phyloP scores from a whole-genome alignment of 225 moss, liverwort and hornwort species.

The Neckera pumila region DNA sequence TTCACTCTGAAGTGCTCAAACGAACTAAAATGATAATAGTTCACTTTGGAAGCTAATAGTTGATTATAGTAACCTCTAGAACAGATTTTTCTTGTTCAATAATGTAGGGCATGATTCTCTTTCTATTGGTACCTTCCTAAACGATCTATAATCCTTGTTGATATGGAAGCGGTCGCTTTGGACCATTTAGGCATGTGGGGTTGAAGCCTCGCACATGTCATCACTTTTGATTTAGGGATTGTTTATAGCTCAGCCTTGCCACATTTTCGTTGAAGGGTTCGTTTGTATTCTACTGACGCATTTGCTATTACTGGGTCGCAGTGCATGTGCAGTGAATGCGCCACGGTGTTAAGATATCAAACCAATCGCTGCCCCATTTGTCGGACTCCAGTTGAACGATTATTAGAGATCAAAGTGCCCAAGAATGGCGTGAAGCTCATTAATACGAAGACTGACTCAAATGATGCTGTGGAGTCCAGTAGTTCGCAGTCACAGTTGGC shows the following conservation, averaged over 20 bases:
- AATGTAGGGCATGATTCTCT: not conserved
- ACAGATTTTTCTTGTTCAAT: not conserved
- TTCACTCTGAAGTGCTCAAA: not conserved
- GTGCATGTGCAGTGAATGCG: slow-evolving; percentile 99
- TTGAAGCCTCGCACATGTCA: not conserved
- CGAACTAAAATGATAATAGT: not conserved
- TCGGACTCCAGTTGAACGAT: slow-evolving; percentile 73
- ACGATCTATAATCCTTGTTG: not conserved
- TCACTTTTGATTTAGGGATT: not conserved
- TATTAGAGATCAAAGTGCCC: slow-evolving; percentile 76
- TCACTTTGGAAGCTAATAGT: not conserved
- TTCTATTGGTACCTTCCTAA: not conserved
- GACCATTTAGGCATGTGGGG: not conserved
- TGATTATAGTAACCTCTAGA: not conserved
- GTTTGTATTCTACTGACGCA: not conserved
- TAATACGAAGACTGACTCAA: not conserved
- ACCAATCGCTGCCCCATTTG: slow-evolving; percentile 97
- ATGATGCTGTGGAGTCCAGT: slow-evolving; percentile 22
- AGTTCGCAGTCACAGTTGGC: slow-evolving; percentile 16
- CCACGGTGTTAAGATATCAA: slow-evolving; percentile 72
- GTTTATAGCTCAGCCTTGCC: not conserved
- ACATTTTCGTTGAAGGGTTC: not conserved
- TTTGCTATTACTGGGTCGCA: slow-evolving; percentile 6
- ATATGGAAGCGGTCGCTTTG: not conserved
- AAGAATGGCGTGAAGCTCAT: slow-evolving; percentile 10